These are phyloP conservation scores for Lodderomyces metapsilosis DNA, from an alignment of 1,139 yeast genomes.

Conservation along the genomic window DNA sequence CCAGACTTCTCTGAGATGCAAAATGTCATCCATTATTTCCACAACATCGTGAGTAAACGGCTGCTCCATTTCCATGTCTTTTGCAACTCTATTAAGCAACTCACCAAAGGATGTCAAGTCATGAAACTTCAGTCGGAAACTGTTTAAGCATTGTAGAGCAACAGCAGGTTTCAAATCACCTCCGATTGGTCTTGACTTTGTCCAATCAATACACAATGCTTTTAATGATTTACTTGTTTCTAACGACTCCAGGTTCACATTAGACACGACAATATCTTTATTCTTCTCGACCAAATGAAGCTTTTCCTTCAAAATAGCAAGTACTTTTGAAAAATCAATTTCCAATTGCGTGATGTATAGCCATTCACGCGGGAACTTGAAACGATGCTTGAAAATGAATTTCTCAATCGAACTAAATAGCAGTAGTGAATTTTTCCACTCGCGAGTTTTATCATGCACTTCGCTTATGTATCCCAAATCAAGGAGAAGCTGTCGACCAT, in stretches of 20 bases:
- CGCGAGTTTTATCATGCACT: conserved; percentile 15
- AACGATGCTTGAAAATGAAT: conserved; percentile 44
- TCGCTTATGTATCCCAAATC: conserved; percentile 18
- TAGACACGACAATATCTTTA: conserved; percentile 38
- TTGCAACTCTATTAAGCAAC: conserved; percentile 41
- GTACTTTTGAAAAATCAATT: conserved; percentile 45
- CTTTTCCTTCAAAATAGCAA: conserved; percentile 41
- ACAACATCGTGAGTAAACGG: conserved; percentile 27
- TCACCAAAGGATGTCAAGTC: conserved; percentile 18
- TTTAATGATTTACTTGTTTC: conserved; percentile 35
- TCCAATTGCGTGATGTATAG: conserved; percentile 63
- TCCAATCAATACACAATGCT: conserved; percentile 31
- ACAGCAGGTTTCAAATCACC: conserved; percentile 40
- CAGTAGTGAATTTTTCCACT: conserved; percentile 28
- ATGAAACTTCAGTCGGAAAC: conserved; percentile 37
- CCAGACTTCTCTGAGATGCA: conserved; percentile 67
- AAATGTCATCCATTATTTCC: conserved; percentile 47
- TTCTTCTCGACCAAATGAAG: conserved; percentile 27
- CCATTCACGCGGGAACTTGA: conserved; percentile 56
- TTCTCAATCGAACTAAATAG: conserved; percentile 42
- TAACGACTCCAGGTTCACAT: conserved; percentile 40
- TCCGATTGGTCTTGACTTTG: conserved; percentile 33
- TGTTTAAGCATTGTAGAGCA: conserved; percentile 49
- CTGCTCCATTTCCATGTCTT: conserved; percentile 39
- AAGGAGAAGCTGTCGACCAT: conserved; percentile 17